phyloP scores from a whole-genome alignment of 768 basidiomycete genomes.

The Macrolepiota fuliginosa region DNA sequence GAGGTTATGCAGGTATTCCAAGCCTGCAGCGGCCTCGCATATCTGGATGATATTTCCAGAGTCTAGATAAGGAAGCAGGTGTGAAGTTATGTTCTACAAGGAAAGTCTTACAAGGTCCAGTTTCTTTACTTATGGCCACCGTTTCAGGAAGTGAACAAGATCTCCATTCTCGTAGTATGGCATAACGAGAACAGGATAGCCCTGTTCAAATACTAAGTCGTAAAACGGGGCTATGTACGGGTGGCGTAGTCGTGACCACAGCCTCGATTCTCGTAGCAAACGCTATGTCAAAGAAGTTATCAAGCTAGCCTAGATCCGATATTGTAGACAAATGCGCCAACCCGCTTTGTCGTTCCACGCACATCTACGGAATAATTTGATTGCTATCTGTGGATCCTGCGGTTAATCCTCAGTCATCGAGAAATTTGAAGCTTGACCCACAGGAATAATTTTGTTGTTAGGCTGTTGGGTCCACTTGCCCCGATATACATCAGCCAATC shows the following conservation, averaged over 20 bases:
- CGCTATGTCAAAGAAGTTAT: not conserved
- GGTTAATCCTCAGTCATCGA: not conserved
- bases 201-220: constrained; percentile 14
- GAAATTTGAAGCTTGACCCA: not conserved
- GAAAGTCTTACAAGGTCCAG: constrained; percentile 10
- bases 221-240: constrained; percentile 14
- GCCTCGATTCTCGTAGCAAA: constrained; percentile 13
- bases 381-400: not conserved
- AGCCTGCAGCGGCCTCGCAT: constrained; percentile 14
- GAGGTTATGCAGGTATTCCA: constrained; percentile 18
- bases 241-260: constrained; percentile 14
- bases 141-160: constrained; percentile 10
- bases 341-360: not conserved
- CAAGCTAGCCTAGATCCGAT: too few relatives aligned
- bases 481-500: constrained; percentile 16
- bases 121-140: constrained; percentile 7
- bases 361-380: constrained; percentile 1
- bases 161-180: constrained; percentile 18
- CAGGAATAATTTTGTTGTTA: not conserved
- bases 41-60: not conserved
- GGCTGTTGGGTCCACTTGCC: constrained; percentile 6
- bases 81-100: not conserved
- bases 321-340: not conserved
- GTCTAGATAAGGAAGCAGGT: not conserved
- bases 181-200: constrained; percentile 13